Base-by-base conservation (phyloP, 2,329 filamentous ascomycete genomes). In the Acephala macrosclerotiorum region DNA sequence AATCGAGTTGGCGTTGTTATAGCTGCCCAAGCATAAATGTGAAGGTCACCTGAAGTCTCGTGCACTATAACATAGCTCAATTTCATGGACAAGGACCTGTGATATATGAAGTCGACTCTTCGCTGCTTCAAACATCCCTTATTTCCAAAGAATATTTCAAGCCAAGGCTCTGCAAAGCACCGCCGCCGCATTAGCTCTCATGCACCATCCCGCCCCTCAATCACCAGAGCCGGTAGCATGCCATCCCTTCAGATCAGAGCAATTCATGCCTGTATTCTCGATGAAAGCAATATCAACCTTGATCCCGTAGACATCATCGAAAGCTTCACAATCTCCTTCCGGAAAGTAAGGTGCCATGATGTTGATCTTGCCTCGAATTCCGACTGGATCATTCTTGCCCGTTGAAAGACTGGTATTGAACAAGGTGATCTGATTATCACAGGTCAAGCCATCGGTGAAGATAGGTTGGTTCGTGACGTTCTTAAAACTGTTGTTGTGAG, bases 401-500 rank as follows among this genome's bases (percentile, higher is more conserved):
- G 74, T 74, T 0, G 81, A 79, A 2, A 84, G 73, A 0, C 77
- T 76, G 0, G 83, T 83, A 67, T 84, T 80, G 73, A 81, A 85
- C 12, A 83, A 65, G 14, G 80, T 75, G 14, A 79, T 75, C 74
- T 82, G 80, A 38, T 81, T 78, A 59, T 84, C 81, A 73, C 82
- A 84, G 0, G 73, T 69, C 51, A 75, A 72, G 11, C 76, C 76
- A 58, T 81, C 75, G 11, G 77, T 78, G 66, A 84, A 84, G 4
- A 77, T 77, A 1, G 84, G 83, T 72, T 87, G 85, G 71, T 87
- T 87, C 2, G 84, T 86, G 55, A 85, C 76, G 71, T 85, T 86
- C 25, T 73, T 72, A 40, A 67, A 72, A 26, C 68, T 77, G 70
- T n/a, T 49, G 3, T 22, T n/a, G 14, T 49, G 22, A 49, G n/a